Percentiles rank a stretch among this genome's conserved stretches.
These are phyloP conservation scores for Teratosphaeriaceae sp. DNA, from an alignment of 2,329 filamentous ascomycete genomes.

Conservation along the genomic window DNA sequence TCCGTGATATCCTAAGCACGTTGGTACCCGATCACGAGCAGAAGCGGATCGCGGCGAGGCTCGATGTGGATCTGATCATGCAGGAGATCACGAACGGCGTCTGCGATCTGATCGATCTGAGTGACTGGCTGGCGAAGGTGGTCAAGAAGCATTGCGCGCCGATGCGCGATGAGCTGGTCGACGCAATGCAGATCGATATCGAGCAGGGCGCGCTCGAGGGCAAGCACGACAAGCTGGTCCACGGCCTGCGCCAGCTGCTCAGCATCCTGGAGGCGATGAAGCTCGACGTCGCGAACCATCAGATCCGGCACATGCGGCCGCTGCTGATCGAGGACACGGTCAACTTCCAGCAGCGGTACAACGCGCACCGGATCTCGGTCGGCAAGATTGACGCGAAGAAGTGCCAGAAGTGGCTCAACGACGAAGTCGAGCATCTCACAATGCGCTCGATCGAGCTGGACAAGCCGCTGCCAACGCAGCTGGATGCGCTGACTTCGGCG, in stretches of 20 bases:
- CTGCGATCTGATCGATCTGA: conserved; percentile 75
- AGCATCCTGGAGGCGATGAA: conserved; percentile 94
- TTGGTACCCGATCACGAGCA: conserved; percentile 83
- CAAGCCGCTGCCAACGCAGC: conserved; percentile 9
- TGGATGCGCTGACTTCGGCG: conserved; percentile 25
- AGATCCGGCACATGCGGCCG: conserved; percentile 80
- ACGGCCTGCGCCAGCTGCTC: conserved; percentile 72
- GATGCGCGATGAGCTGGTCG: conserved; percentile 87
- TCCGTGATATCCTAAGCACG: conserved; percentile 82
- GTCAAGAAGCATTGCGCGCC: conserved; percentile 93
- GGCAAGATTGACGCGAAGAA: conserved; percentile 33
- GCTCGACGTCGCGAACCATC: conserved; percentile 93
- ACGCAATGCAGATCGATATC: conserved; percentile 78
- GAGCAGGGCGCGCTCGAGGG: conserved; percentile 66
- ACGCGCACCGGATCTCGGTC: conserved; percentile 61
- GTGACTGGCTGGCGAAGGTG: conserved; percentile 74
- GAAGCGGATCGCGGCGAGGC: conserved; percentile 68
- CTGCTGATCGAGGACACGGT: conserved; percentile 86
- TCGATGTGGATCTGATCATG: conserved; percentile 83
- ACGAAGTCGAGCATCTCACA: conserved; percentile 16
- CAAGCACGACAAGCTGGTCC: conserved; percentile 64
- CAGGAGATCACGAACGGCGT: conserved; percentile 84
- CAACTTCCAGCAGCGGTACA: conserved; percentile 83
- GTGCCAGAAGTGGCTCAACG: conserved; percentile 35
- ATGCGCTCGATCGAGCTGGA: not conserved